phyloP scores from a whole-genome alignment of 257 asterid genomes.

The Primulina huaijiensis region DNA sequence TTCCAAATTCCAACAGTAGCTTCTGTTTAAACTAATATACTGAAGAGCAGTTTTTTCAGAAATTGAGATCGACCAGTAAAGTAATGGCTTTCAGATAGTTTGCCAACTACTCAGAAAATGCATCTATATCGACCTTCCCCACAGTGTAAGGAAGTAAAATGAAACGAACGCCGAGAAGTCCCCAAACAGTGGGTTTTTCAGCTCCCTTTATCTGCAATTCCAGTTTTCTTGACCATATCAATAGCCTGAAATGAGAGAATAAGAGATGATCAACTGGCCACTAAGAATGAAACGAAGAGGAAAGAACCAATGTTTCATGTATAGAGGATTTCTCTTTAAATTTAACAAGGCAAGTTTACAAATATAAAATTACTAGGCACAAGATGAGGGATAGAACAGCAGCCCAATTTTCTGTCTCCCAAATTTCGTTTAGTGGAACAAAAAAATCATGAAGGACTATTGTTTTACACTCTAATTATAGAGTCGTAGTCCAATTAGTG shows the following conservation, averaged over 20 bases:
- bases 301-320: conserved; percentile 2
- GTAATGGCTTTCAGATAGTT: conserved; percentile 2
- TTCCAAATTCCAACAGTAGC: conserved; percentile 2
- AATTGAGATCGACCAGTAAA: conserved; percentile 6
- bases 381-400: neutral
- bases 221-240: conserved; percentile 94
- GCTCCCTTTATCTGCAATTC: conserved; percentile 91
- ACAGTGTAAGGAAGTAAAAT: conserved; percentile 82
- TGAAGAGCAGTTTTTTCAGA: conserved; percentile 12
- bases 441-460: neutral
- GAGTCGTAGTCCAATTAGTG: neutral
- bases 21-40: conserved; percentile 8
- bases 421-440: neutral
- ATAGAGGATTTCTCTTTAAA: conserved; percentile 9
- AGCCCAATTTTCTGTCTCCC: neutral
- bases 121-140: conserved; percentile 52
- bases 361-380: neutral
- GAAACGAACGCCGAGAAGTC: conserved; percentile 68
- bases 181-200: conserved; percentile 92
- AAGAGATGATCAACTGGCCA: conserved; percentile 8
- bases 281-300: conserved; percentile 24
- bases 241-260: conserved; percentile 60
- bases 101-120: neutral
- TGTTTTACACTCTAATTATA: neutral
- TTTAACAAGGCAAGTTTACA: neutral